Percentiles rank a stretch among this genome's conserved stretches.
These are phyloP conservation scores for Persicaria maculosa DNA, from an alignment of 148 eudicot species.

Conservation along the genomic window DNA sequence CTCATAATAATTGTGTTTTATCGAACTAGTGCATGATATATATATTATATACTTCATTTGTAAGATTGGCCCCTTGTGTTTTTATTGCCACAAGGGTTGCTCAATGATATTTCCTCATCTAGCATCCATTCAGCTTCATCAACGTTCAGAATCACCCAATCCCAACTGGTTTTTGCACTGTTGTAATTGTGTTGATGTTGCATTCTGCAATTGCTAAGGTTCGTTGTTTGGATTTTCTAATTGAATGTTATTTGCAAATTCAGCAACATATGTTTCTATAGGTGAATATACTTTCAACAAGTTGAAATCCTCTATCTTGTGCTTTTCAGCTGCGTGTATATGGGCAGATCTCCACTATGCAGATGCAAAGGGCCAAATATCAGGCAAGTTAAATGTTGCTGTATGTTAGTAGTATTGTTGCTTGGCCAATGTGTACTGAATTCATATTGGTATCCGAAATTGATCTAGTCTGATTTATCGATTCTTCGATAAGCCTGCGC, in stretches of 20 bases:
- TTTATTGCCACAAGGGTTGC: too few species aligned
- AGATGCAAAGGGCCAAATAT: constrained; percentile 69
- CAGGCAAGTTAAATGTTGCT: constrained; percentile 29
- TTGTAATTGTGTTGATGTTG: not conserved
- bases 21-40: too few species aligned
- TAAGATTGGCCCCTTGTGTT: too few species aligned
- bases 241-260: not conserved
- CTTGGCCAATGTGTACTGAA: not conserved
- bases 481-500: too few species aligned
- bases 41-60: too few species aligned
- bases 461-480: too few species aligned
- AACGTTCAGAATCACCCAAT: too few species aligned
- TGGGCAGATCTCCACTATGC: constrained; percentile 84
- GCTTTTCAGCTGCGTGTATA: constrained; percentile 58
- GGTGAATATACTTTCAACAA: not conserved
- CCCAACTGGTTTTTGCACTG: not conserved
- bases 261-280: not conserved
- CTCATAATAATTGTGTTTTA: too few species aligned
- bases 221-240: not conserved
- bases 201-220: not conserved
- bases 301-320: not conserved
- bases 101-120: too few species aligned
- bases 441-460: not conserved
- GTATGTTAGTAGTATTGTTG: too few species aligned
- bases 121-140: too few species aligned